phyloP scores from a whole-genome alignment of 371 early-diverging fungal species.

The Nematocida sp. region DNA sequence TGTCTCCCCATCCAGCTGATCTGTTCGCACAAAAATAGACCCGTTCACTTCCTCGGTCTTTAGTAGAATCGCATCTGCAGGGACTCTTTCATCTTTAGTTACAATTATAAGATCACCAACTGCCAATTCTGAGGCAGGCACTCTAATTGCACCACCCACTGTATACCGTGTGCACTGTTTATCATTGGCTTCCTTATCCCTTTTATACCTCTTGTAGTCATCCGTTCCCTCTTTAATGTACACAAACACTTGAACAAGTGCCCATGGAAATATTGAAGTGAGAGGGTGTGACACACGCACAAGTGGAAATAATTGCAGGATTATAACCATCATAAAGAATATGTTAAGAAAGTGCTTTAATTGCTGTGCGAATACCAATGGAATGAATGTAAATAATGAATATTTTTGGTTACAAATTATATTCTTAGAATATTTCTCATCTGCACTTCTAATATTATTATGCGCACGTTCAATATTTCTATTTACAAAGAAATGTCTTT shows the following conservation, averaged over 20 bases:
- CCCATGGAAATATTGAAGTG: constrained; percentile 87
- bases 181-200: constrained; percentile 83
- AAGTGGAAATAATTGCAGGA: constrained; percentile 82
- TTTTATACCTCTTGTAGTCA: constrained; percentile 81
- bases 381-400: constrained; percentile 80
- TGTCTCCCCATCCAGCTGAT: constrained; percentile 97
- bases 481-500: constrained; percentile 57
- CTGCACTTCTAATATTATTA: constrained; percentile 40
- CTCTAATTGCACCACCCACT: constrained; percentile 71
- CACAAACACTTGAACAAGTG: constrained; percentile 84
- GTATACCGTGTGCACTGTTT: constrained; percentile 75
- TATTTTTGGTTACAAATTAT: constrained; percentile 91
- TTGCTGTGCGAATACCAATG: constrained; percentile 85
- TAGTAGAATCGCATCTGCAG: constrained; percentile 78
- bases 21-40: constrained; percentile 91
- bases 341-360: constrained; percentile 82
- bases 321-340: constrained; percentile 86
- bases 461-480: constrained; percentile 5
- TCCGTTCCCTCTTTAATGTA: constrained; percentile 90
- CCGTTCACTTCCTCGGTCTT: constrained; percentile 77
- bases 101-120: constrained; percentile 88
- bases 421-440: constrained; percentile 74
- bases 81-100: constrained; percentile 84
- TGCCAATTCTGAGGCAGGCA: constrained; percentile 79
- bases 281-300: constrained; percentile 77